Percentiles rank a stretch among this genome's conserved stretches.
These are phyloP conservation scores for Tetracladium setigerum DNA, from an alignment of 495 filamentous ascomycete genomes.

Conservation along the genomic window DNA sequence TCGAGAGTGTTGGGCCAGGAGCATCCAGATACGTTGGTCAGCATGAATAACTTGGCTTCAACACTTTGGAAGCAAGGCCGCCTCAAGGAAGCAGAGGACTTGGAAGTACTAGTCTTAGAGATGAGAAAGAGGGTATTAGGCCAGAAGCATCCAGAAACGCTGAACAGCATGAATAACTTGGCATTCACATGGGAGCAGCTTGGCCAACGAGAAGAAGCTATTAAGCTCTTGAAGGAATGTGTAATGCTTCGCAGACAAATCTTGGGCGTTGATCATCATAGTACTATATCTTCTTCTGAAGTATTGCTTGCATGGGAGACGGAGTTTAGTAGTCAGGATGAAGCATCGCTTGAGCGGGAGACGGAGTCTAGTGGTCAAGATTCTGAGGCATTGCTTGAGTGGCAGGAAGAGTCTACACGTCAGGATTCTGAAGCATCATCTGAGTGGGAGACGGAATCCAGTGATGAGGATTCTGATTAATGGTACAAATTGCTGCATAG, in stretches of 20 bases:
- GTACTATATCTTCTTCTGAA: conserved; percentile 6
- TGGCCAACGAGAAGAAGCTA: conserved; percentile 23
- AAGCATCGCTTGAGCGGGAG: too few relatives aligned
- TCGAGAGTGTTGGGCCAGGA: conserved; percentile 19
- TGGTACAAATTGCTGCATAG: too few relatives aligned
- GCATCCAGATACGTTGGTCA: conserved; percentile 25
- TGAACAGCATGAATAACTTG: conserved; percentile 26
- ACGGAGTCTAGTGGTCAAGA: too few relatives aligned
- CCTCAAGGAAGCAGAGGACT: conserved; percentile 25
- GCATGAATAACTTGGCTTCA: conserved; percentile 21
- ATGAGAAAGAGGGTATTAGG: conserved; percentile 15
- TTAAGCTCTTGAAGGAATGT: conserved; percentile 3
- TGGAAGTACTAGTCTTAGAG: conserved; percentile 13
- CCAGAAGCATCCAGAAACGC: conserved; percentile 22
- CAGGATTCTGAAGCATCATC: too few relatives aligned
- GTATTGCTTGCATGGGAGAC: too few relatives aligned
- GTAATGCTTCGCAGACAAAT: not conserved
- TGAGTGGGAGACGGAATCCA: too few relatives aligned
- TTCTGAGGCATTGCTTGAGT: too few relatives aligned
- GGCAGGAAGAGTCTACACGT: too few relatives aligned
- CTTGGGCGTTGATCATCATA: conserved; percentile 2
- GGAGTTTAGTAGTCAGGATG: too few relatives aligned
- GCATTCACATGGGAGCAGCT: conserved; percentile 19
- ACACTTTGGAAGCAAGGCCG: conserved; percentile 21
- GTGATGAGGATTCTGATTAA: too few relatives aligned